Percentiles rank a stretch among this genome's conserved stretches.
These are phyloP conservation scores for Lichina pygmaea DNA, from an alignment of 495 filamentous ascomycete species.

Conservation along the genomic window DNA sequence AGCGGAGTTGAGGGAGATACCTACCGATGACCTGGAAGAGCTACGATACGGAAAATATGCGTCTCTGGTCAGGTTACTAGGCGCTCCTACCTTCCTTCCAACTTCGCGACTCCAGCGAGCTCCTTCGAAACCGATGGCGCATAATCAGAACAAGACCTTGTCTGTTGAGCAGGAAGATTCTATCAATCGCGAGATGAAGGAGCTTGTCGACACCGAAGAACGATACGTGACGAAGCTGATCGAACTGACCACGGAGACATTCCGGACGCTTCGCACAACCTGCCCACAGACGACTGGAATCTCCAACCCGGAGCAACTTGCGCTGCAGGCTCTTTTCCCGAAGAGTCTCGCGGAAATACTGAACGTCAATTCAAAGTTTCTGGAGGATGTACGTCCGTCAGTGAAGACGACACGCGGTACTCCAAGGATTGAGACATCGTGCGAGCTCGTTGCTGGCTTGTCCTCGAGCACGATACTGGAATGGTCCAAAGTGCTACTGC, in stretches of 20 bases:
- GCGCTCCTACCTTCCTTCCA: slow-evolving; percentile 61
- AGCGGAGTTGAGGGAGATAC: slow-evolving; percentile 22
- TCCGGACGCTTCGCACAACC: slow-evolving; percentile 29
- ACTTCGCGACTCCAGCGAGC: slow-evolving; percentile 68
- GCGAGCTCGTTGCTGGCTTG: neutral
- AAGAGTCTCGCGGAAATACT: slow-evolving; percentile 49
- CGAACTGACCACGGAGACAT: slow-evolving; percentile 50
- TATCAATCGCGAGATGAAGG: slow-evolving; percentile 67
- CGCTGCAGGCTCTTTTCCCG: slow-evolving; percentile 56
- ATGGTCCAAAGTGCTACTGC: slow-evolving; percentile 51
- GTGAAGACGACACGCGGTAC: neutral
- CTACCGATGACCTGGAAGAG: slow-evolving; percentile 21
- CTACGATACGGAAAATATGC: slow-evolving; percentile 43
- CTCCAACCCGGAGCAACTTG: slow-evolving; percentile 43
- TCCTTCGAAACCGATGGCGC: slow-evolving; percentile 57
- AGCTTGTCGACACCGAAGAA: slow-evolving; percentile 81
- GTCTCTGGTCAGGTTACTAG: slow-evolving; percentile 48
- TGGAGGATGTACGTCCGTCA: slow-evolving; percentile 35
- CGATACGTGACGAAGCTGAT: slow-evolving; percentile 70
- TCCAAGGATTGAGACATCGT: neutral
- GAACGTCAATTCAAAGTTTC: slow-evolving; percentile 50
- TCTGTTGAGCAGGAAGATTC: slow-evolving; percentile 58
- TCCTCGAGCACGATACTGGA: neutral
- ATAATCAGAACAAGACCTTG: slow-evolving; percentile 46
- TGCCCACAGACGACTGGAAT: slow-evolving; percentile 17